These are phyloP conservation scores for Mollisiaceae sp. DNA, from an alignment of 2,329 filamentous ascomycete genomes.

Conservation along the genomic window DNA sequence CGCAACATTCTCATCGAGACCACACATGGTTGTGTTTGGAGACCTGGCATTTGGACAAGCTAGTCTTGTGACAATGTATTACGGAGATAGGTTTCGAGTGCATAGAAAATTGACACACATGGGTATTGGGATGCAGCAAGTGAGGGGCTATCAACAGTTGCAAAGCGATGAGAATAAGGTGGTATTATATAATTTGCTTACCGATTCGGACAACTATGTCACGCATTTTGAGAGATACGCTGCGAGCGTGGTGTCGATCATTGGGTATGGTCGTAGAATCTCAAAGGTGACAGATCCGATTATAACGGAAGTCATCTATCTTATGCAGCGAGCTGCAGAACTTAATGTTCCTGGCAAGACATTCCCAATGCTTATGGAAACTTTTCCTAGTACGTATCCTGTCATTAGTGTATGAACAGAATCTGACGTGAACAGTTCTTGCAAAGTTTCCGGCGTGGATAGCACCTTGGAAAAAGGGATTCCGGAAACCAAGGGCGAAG, in stretches of 20 bases:
- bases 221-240: conserved; percentile 23
- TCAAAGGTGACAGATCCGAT: conserved; percentile 18
- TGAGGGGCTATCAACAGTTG: conserved; percentile 20
- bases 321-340: conserved; percentile 26
- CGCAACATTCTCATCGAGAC: conserved; percentile 23
- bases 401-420: neutral
- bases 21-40: conserved; percentile 24
- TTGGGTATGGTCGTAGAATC: conserved; percentile 26
- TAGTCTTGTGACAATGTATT: conserved; percentile 21
- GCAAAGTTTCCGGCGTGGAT: conserved; percentile 23
- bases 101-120: conserved; percentile 24
- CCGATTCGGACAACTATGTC: conserved; percentile 16
- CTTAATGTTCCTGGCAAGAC: conserved; percentile 26
- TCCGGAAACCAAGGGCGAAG: conserved; percentile 13
- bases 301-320: conserved; percentile 20
- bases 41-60: conserved; percentile 21
- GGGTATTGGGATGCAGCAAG: conserved; percentile 22
- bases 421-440: conserved; percentile 12
- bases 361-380: conserved; percentile 28
- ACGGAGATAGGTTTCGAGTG: conserved; percentile 20
- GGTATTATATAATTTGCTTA: conserved; percentile 15
- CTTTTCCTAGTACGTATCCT: conserved; percentile 20
- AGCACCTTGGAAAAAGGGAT: conserved; percentile 19
- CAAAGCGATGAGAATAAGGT: conserved; percentile 27
- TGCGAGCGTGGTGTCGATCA: conserved; percentile 22